Evolutionary conservation across 805 yeast genomes (phyloP), one percentile per base, ranked within the genome.

Genomic region (Starmera dryadoides): DNA sequence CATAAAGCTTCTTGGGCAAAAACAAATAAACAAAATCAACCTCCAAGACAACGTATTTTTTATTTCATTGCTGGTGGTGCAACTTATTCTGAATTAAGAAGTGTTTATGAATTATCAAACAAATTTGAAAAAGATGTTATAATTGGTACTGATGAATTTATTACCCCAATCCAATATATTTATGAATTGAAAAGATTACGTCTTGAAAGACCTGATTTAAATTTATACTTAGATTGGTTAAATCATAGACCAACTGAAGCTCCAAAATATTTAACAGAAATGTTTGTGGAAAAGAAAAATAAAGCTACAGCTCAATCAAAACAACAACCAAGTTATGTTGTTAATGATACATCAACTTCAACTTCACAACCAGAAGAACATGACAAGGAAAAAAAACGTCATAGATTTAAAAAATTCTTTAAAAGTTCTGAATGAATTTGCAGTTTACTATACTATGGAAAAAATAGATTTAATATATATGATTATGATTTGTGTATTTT

Each of bases 61-160:
- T 75, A 88, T 41, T 93, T 79, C 53, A 73, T 87, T 21, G 82
- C 95, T 2, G 99, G 99, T 18, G 98, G 98, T 8, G 61, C 85
- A 17, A 86, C 98, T 0, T 76, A 81, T 47, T 74, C 89, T 2
- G 99, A 93, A 59, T 64, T 83, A 22, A 73, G 91, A 45, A 72
- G 86, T 11, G 79, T 81, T 4, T 81, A 85, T 49, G 91, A 86
- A 45, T 68, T 87, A 35, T 73, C 86, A 8, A 60, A 64, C 15
- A 58, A 70, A 34, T 68, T 76, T 41, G 76, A 82, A 52, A 81
- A 77, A 54, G 95, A 87, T 44, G 73, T 93, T 15, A 76, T 81
- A 43, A 63, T 91, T 42, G 98, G 98, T 0, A 78, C 89, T 12
- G 94, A 85, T 55, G 78, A 81, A 38, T 60, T 86, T 2, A 62